Evolutionary conservation across 306 rosid genomes (phyloP).

Genomic region (Leucaena leucocephala): DNA sequence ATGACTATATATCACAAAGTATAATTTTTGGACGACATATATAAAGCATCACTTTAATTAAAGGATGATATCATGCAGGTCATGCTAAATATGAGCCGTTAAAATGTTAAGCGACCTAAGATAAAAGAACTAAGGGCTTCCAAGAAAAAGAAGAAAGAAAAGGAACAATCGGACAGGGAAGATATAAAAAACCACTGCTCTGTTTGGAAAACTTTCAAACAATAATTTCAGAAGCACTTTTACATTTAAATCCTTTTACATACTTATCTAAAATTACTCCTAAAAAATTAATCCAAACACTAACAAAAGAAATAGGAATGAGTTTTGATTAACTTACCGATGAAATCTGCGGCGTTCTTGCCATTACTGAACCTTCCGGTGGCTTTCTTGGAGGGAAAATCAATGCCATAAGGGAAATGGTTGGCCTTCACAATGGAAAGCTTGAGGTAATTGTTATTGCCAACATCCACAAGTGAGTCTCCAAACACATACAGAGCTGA

Average conservation of each 20-base stretch:
- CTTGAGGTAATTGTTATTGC: slow-evolving; percentile 69
- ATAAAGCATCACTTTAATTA: not conserved
- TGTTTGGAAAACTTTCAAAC: too few species aligned
- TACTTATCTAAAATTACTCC: too few species aligned
- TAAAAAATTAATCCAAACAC: too few species aligned
- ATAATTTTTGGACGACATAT: too few species aligned
- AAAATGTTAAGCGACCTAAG: too few species aligned
- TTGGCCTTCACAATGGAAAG: slow-evolving; percentile 68
- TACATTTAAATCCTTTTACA: too few species aligned
- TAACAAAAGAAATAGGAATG: not conserved
- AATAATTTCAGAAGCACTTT: too few species aligned
- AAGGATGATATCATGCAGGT: too few species aligned
- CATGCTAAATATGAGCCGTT: not conserved
- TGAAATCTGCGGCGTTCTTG: slow-evolving; percentile 76
- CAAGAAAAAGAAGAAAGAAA: not conserved
- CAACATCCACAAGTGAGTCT: slow-evolving; percentile 81
- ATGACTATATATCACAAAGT: too few species aligned
- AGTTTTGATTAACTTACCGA: slow-evolving; percentile 45
- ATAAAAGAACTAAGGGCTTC: not conserved
- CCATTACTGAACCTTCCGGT: slow-evolving; percentile 85
- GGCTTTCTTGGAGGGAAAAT: slow-evolving; percentile 60
- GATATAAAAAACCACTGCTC: too few species aligned
- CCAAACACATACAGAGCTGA: slow-evolving; percentile 78
- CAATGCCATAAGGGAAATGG: slow-evolving; percentile 68
- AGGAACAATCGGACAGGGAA: too few species aligned